Evolutionary conservation across 1,139 yeast species (phyloP).

Genomic region (Kodamaea sp.): DNA sequence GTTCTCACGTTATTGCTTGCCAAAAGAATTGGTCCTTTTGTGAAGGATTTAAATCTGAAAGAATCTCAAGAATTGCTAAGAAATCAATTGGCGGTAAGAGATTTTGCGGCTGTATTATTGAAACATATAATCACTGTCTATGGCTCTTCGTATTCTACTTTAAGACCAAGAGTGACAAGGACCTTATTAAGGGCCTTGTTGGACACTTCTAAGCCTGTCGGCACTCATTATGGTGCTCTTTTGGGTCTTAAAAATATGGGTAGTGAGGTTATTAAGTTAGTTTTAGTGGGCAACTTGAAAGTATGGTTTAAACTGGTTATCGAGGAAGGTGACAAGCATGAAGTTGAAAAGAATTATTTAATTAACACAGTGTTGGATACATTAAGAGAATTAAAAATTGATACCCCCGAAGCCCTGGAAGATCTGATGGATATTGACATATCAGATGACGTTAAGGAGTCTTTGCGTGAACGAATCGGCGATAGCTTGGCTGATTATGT

Average conservation of each 20-base stretch:
- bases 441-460: slow-evolving; percentile 42
- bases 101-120: slow-evolving; percentile 80
- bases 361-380: slow-evolving; percentile 53
- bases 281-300: slow-evolving; percentile 77
- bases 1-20: slow-evolving; percentile 85
- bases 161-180: slow-evolving; percentile 91
- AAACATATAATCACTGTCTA: slow-evolving; percentile 73
- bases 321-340: slow-evolving; percentile 34
- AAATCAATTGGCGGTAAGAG: slow-evolving; percentile 65
- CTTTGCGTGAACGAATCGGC: slow-evolving; percentile 60
- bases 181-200: slow-evolving; percentile 87
- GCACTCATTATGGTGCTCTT: slow-evolving; percentile 91
- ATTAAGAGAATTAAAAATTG: slow-evolving; percentile 43
- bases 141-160: slow-evolving; percentile 83
- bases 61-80: slow-evolving; percentile 31
- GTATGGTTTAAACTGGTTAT: slow-evolving; percentile 69
- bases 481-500: slow-evolving; percentile 51
- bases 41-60: slow-evolving; percentile 26
- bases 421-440: slow-evolving; percentile 35
- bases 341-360: slow-evolving; percentile 44
- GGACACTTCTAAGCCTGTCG: slow-evolving; percentile 72
- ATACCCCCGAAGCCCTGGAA: slow-evolving; percentile 21
- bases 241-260: slow-evolving; percentile 83
- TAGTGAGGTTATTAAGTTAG: slow-evolving; percentile 79
- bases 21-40: slow-evolving; percentile 71